Evolutionary conservation across 2,329 filamentous ascomycete genomes (phyloP).

Genomic region (Trematosphaeria pertusa): DNA sequence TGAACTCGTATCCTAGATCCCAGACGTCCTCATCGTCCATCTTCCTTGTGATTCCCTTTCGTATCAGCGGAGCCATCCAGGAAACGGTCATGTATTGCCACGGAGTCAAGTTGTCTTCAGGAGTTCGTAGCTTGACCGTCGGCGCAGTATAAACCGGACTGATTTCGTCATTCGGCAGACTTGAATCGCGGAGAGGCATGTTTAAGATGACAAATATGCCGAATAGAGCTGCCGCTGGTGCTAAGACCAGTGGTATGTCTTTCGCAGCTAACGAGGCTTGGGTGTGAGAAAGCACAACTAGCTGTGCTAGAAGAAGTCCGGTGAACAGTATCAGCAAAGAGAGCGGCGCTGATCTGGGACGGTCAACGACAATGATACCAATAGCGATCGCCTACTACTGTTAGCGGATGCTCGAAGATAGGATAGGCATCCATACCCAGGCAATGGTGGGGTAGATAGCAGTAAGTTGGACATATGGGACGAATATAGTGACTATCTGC

Average conservation of each 20-base stretch:
- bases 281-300: conserved; percentile 38
- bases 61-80: conserved; percentile 80
- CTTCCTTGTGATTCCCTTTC: conserved; percentile 67
- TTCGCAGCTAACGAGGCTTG: conserved; percentile 33
- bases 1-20: conserved; percentile 79
- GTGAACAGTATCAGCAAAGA: conserved; percentile 48
- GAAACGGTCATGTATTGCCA: conserved; percentile 87
- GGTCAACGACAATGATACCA: conserved; percentile 46
- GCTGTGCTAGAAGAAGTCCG: conserved; percentile 44
- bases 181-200: conserved; percentile 74
- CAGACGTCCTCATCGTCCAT: conserved; percentile 83
- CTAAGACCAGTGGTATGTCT: conserved; percentile 41
- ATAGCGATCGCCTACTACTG: conserved; percentile 42
- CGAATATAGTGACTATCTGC: conserved; percentile 34
- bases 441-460: conserved; percentile 38
- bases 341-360: conserved; percentile 52
- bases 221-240: conserved; percentile 51
- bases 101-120: conserved; percentile 79
- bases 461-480: conserved; percentile 21
- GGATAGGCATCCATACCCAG: conserved; percentile 34
- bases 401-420: conserved; percentile 13
- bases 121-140: conserved; percentile 67
- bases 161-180: conserved; percentile 63
- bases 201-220: conserved; percentile 63
- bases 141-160: conserved; percentile 64